Evolutionary conservation across 768 basidiomycete genomes (phyloP).

Genomic region (Pleurotus sapidus): DNA sequence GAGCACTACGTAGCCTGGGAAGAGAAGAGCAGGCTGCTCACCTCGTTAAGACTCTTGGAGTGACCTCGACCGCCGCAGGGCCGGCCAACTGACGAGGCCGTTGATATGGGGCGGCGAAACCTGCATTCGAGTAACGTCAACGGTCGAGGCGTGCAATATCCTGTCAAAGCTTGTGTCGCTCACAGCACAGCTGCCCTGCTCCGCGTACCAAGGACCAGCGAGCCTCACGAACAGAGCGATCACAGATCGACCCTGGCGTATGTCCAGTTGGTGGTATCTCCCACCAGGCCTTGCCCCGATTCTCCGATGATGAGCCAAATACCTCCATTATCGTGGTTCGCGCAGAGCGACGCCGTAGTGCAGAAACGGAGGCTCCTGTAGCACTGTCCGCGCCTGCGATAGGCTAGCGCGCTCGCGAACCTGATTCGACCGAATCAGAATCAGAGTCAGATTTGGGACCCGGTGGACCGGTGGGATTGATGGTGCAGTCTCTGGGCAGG

Average conservation of each 20-base stretch:
- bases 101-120: neutral
- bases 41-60: no score
- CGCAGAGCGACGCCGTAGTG: neutral
- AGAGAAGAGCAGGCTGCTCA: no score
- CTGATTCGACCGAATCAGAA: no score
- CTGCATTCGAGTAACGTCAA: neutral
- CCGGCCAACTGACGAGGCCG: no score
- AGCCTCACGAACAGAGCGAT: neutral
- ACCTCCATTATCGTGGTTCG: neutral
- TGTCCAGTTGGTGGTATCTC: neutral
- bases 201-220: neutral
- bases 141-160: neutral
- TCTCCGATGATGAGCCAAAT: conserved; percentile 4
- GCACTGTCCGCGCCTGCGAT: no score
- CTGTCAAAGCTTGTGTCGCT: neutral
- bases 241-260: neutral
- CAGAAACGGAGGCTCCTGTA: neutral
- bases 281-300: conserved; percentile 1
- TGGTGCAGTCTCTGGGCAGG: neutral
- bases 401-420: neutral
- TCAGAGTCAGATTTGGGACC: no score
- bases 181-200: neutral
- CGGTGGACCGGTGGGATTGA: neutral
- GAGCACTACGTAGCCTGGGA: no score
- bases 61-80: no score